Evolutionary conservation across 805 yeast genomes (phyloP), one percentile per base, ranked within the genome.

Genomic region (Yarrowia bubula): DNA sequence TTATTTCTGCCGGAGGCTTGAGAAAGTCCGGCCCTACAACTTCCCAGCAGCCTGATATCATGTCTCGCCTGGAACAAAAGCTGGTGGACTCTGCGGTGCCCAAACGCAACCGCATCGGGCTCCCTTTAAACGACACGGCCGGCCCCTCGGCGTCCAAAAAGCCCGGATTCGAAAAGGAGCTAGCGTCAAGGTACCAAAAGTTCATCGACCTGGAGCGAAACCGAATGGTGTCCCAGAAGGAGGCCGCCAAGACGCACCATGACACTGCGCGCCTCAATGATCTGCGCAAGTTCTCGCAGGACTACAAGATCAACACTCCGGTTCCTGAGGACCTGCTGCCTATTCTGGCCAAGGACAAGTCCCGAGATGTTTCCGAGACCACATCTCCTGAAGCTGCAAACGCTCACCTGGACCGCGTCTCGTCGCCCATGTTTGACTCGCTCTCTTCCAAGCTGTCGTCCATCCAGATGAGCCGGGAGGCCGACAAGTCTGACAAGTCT

Each of bases 281-380:
- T 10, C 79, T 90, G 65, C 85, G 84, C 68, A 90, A 89, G 71
- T 92, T 92, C 73, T 84, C 96, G 43, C 90, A 89, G 57, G 88
- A 84, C 69, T 89, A 90, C 75, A 90, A 90, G 75, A 84, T 92
- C 47, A 66, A 69, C 31, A 72, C 76, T 13, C 78, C 79, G n/a
- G 76, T 76, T 7, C 93, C 96, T 8, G 75, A 80, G 17, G 92
- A 88, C 70, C 78, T 86, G 67, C 76, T 87, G 67, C 92, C 95
- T 8, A 86, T 88, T 17, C 76, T 88, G 37, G 78, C 92, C 9
- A 86, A 89, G 74, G 89, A 86, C 69, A 84, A 72, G n/a, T 86
- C 85, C 72, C 90, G 86, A 72, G 84, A 84, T 66, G 88, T 80
- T 70, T 80, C 50, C 13, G 51, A 70, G 62, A 72, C 66, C 22